phyloP scores from a whole-genome alignment of 805 yeast species.

The Metschnikowia noctiluminum region DNA sequence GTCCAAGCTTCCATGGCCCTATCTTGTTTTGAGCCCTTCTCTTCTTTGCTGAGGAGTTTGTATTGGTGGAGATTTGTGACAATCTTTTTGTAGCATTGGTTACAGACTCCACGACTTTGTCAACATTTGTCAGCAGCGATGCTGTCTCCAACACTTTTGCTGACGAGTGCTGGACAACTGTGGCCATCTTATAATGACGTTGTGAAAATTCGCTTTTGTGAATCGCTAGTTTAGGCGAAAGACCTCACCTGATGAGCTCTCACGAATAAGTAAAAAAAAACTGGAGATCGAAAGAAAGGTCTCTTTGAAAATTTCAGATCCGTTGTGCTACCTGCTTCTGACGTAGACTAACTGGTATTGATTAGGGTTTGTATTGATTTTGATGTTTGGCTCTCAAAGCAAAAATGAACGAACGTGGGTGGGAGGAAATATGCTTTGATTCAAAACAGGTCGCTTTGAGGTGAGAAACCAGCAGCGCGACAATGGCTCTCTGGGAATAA shows the following conservation, averaged over 20 bases:
- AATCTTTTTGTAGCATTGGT: conserved; percentile 47
- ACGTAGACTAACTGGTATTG: too few relatives aligned
- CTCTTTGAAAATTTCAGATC: too few relatives aligned
- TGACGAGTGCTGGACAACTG: conserved; percentile 14
- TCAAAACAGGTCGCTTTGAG: conserved; percentile 3
- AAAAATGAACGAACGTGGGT: conserved; percentile 3
- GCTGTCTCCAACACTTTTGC: conserved; percentile 13
- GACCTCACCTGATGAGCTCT: too few relatives aligned
- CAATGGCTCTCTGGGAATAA: neutral
- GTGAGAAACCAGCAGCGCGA: conserved; percentile 3
- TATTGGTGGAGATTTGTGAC: conserved; percentile 47
- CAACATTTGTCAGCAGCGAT: conserved; percentile 24
- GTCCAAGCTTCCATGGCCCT: conserved; percentile 96
- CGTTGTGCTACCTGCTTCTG: too few relatives aligned
- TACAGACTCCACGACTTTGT: conserved; percentile 43
- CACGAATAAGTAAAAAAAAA: too few relatives aligned
- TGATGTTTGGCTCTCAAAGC: neutral
- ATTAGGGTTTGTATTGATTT: too few relatives aligned
- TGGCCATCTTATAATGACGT: conserved; percentile 10
- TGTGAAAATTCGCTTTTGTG: neutral
- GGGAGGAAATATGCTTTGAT: conserved; percentile 4
- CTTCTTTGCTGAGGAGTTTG: conserved; percentile 40
- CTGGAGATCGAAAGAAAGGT: too few relatives aligned
- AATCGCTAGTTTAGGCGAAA: too few relatives aligned
- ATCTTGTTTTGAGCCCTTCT: conserved; percentile 53